Conservation (phyloP, 257 asterid species). For the Scutellaria minor region DNA sequence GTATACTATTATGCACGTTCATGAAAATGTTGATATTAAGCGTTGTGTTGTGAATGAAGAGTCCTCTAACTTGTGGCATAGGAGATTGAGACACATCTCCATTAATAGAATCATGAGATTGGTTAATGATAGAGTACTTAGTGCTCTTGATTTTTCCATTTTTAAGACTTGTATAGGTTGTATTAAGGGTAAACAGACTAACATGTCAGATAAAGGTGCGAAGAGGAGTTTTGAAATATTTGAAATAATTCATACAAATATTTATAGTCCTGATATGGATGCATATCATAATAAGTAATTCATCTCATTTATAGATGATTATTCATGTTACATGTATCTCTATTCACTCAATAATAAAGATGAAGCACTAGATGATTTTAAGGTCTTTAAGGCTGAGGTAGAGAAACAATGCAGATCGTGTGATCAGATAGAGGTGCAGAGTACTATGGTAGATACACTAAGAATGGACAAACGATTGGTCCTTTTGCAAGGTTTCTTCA, state of each 20-base stretch:
- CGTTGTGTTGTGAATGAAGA: conserved; percentile 8
- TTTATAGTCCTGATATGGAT: background rate
- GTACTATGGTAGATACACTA: background rate
- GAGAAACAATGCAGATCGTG: conserved; percentile 19
- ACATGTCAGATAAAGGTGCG: background rate
- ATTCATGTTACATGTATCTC: conserved; percentile 22
- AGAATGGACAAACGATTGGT: conserved; percentile 17
- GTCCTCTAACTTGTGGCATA: background rate
- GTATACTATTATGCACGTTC: conserved; percentile 16
- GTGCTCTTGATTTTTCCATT: conserved; percentile 7
- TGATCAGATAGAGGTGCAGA: conserved; percentile 27
- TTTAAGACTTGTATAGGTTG: conserved; percentile 10
- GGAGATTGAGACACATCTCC: conserved; percentile 16
- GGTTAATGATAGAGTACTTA: conserved; percentile 11
- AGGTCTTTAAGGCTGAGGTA: conserved; percentile 20
- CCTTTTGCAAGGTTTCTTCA: conserved; percentile 9
- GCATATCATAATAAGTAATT: background rate
- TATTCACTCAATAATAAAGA: background rate
- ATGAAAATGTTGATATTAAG: background rate
- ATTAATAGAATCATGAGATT: background rate
- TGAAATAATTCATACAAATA: background rate
- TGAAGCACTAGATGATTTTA: conserved; percentile 10
- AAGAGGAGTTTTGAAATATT: conserved; percentile 1
- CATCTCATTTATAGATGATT: conserved; percentile 23
- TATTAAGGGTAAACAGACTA: conserved; percentile 19